Conservation (phyloP, 2,329 filamentous ascomycete species). For the Lecanicillium sp. region DNA sequence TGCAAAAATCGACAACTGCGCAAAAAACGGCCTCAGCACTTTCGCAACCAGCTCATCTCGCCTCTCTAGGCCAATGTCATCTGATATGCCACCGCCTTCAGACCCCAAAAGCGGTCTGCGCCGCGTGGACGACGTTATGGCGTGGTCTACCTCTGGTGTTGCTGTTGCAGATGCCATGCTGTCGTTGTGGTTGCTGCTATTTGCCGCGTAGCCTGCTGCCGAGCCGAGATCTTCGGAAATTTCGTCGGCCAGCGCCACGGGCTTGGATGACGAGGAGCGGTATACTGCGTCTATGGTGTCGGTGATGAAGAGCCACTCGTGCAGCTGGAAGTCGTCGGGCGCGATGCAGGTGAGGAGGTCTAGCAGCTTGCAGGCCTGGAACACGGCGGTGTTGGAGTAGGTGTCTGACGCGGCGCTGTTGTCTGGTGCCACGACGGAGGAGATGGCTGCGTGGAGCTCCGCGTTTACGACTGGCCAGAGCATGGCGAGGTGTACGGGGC, state of each 20-base stretch:
- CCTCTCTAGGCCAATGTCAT: slow-evolving; percentile 48
- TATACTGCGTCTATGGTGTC: slow-evolving; percentile 97
- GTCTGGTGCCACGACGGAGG: slow-evolving; percentile 61
- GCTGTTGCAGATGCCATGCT: not conserved
- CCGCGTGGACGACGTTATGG: slow-evolving; percentile 24
- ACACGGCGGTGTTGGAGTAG: slow-evolving; percentile 66
- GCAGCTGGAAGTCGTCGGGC: slow-evolving; percentile 95
- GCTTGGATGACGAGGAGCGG: slow-evolving; percentile 58
- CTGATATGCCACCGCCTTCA: slow-evolving; percentile 40
- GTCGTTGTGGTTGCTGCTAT: slow-evolving; percentile 14
- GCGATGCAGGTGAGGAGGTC: slow-evolving; percentile 79
- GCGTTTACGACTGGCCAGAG: slow-evolving; percentile 87
- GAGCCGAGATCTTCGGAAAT: slow-evolving; percentile 66
- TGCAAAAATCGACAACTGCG: slow-evolving; percentile 81
- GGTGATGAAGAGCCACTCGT: slow-evolving; percentile 95
- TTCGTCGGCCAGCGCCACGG: slow-evolving; percentile 75
- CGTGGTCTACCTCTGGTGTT: slow-evolving; percentile 9
- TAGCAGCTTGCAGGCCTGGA: slow-evolving; percentile 91
- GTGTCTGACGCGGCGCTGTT: slow-evolving; percentile 57
- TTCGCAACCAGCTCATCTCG: slow-evolving; percentile 65
- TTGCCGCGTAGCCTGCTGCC: slow-evolving; percentile 16
- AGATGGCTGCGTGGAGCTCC: slow-evolving; percentile 74
- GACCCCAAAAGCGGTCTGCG: slow-evolving; percentile 20
- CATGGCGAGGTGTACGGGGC: slow-evolving; percentile 68
- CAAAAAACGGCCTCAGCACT: slow-evolving; percentile 80